Evolutionary conservation across 192 early-diverging fungal genomes (phyloP).

Genomic region (Gorgonomyces haynaldii): DNA sequence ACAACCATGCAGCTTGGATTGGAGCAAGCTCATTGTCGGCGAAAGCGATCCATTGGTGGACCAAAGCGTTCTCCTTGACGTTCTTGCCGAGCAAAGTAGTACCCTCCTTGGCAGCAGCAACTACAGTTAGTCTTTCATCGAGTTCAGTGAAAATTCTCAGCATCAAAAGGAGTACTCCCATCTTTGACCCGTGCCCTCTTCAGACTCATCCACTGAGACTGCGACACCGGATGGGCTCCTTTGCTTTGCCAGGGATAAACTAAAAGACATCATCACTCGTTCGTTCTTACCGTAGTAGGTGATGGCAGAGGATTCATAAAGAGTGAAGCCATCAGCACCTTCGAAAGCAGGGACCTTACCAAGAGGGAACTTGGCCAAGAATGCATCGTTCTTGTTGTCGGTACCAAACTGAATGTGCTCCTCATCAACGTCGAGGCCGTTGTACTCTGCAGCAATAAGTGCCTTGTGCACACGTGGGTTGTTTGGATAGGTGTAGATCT

Average conservation of each 20-base stretch:
- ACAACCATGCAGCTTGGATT: slow-evolving; percentile 30
- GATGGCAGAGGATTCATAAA: slow-evolving; percentile 82
- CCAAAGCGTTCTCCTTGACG: slow-evolving; percentile 30
- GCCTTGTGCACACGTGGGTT: slow-evolving; percentile 63
- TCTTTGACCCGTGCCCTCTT: not conserved
- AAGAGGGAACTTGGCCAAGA: slow-evolving; percentile 80
- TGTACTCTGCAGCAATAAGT: slow-evolving; percentile 67
- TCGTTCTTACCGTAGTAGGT: slow-evolving; percentile 67
- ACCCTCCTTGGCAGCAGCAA: slow-evolving; percentile 40
- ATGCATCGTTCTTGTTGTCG: slow-evolving; percentile 71
- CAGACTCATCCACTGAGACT: not conserved
- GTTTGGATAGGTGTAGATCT: slow-evolving; percentile 32
- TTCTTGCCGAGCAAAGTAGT: slow-evolving; percentile 28
- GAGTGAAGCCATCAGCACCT: slow-evolving; percentile 58
- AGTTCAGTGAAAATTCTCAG: no score
- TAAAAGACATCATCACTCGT: not conserved
- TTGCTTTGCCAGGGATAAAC: no score
- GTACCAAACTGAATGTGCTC: slow-evolving; percentile 47
- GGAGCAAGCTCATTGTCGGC: slow-evolving; percentile 42
- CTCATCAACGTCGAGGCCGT: slow-evolving; percentile 60
- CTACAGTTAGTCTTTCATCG: no score
- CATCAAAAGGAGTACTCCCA: not conserved
- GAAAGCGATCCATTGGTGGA: slow-evolving; percentile 39
- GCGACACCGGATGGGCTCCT: no score
- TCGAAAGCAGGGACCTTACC: slow-evolving; percentile 89